Base-by-base conservation (phyloP, 192 early-diverging fungal genomes). In the Oehlia diaphana region DNA sequence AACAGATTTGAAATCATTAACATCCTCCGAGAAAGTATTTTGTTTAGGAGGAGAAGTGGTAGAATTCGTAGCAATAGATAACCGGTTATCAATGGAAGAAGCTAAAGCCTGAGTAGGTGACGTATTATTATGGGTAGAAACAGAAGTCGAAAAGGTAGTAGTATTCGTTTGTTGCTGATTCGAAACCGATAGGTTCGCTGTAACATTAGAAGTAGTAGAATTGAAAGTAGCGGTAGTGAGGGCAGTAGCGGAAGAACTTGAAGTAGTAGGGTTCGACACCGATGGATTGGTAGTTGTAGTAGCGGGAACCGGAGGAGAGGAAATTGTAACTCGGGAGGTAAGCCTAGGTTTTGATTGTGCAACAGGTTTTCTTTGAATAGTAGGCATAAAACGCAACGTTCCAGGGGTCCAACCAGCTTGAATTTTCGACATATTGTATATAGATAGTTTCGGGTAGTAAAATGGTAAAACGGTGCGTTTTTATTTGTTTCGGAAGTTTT, bases 321-420 rank as follows among this genome's bases (percentile, higher is more conserved):
- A 14, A 9, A 76, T 31, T 28, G 76, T 67, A 2, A 77, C 86
- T 63, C 81, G 65, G 12, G 81, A 75, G 50, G 82, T 80, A 10
- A 87, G 77, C 66, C 85, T 88, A 37, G 88, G 86, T 37, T 88
- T 89, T 42, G 87, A 85, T 67, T 84, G 87, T 6, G 84, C 76
- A 9, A 81, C 77, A 16, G 86, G 84, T 72, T 88, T 88, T 64
- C 90, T 49, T 49, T 86, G 83, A n/a, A 86, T 70, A 71, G 79
- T 83, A 9, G 85, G 85, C 78, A 84, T 83, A 81, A 86, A 81
- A 26, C 85, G 83, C 28, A 83, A 81, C 3, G 83, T 65, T 0
- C 81, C 80, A 9, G 85, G 76, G 5, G 85, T 77, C 85, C 85
- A 86, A 2, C 81, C 83, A 68, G 81, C 85, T 86, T 74, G 53